Conservation (phyloP, 2,329 filamentous ascomycete species). For the Hortaea werneckii region DNA sequence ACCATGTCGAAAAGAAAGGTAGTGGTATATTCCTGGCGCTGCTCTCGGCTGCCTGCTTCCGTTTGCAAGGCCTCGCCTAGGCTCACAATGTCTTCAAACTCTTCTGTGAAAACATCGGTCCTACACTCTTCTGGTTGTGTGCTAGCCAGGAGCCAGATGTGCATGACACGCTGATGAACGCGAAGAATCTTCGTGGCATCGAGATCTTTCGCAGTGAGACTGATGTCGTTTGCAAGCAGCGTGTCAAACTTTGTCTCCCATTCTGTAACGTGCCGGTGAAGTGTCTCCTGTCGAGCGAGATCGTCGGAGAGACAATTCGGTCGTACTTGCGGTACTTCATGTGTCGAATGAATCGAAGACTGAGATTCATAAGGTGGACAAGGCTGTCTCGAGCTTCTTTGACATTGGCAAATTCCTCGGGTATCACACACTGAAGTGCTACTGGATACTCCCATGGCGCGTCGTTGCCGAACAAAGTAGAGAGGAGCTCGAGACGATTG, state of each 20-base stretch:
- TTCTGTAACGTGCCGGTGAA: background rate
- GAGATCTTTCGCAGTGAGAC: conserved; percentile 2
- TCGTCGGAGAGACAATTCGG: conserved; percentile 5
- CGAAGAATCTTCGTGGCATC: conserved; percentile 9
- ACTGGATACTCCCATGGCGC: conserved; percentile 6
- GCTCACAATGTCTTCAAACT: conserved; percentile 10
- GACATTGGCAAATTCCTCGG: conserved; percentile 5
- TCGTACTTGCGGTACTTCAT: conserved; percentile 7
- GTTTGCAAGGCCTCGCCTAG: conserved; percentile 7
- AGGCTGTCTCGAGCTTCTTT: conserved; percentile 12
- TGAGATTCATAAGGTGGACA: conserved; percentile 11
- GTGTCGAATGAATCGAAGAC: conserved; percentile 9
- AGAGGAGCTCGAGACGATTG: conserved; percentile 11
- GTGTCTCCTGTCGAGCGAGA: conserved; percentile 1
- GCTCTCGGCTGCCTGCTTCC: conserved; percentile 3
- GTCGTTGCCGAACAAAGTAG: conserved; percentile 8
- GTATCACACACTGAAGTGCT: conserved; percentile 3
- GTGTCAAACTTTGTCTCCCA: conserved; percentile 6
- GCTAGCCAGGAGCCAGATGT: conserved; percentile 11
- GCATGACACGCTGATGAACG: conserved; percentile 11
- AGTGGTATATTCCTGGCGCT: conserved; percentile 1
- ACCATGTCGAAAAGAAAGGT: conserved; percentile 19
- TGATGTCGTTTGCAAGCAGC: conserved; percentile 2
- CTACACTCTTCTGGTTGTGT: conserved; percentile 8
- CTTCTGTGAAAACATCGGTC: conserved; percentile 8